phyloP scores from a whole-genome alignment of 208 protist species.

The Leishmania guyanensis region DNA sequence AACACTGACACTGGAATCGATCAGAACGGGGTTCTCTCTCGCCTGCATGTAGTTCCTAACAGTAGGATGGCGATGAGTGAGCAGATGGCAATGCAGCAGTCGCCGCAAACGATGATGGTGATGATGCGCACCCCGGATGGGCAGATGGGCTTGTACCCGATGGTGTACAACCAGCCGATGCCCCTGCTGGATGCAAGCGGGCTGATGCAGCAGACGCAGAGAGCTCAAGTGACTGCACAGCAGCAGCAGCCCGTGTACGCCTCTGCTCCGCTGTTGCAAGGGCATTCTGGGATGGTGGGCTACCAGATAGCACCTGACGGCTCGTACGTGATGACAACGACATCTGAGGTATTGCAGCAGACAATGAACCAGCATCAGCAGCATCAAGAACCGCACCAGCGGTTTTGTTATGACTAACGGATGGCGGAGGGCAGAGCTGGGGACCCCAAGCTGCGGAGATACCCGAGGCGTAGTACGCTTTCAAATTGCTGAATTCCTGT shows the following conservation, averaged over 20 bases:
- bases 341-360: slow-evolving; percentile 1
- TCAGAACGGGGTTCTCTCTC: slow-evolving; percentile 9
- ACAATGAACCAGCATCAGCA: slow-evolving; percentile 8
- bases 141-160: slow-evolving; percentile 26
- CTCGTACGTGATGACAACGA: slow-evolving; percentile 7
- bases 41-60: slow-evolving; percentile 1
- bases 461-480: not conserved
- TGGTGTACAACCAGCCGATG: slow-evolving; percentile 30
- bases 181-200: slow-evolving; percentile 13
- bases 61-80: slow-evolving; percentile 1
- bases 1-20: not conserved
- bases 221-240: not conserved
- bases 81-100: slow-evolving; percentile 7
- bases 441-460: not conserved
- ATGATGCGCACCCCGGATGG: slow-evolving; percentile 32
- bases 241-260: slow-evolving; percentile 20
- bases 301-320: slow-evolving; percentile 16
- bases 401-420: not conserved
- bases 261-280: not conserved
- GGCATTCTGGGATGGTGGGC: not conserved
- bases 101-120: slow-evolving; percentile 19
- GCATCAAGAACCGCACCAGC: not conserved
- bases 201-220: slow-evolving; percentile 15
- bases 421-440: not conserved
- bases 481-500: not conserved